These are phyloP conservation scores for Phytophthora citricola DNA, from an alignment of 352 stramenopile genomes.

Conservation along the genomic window DNA sequence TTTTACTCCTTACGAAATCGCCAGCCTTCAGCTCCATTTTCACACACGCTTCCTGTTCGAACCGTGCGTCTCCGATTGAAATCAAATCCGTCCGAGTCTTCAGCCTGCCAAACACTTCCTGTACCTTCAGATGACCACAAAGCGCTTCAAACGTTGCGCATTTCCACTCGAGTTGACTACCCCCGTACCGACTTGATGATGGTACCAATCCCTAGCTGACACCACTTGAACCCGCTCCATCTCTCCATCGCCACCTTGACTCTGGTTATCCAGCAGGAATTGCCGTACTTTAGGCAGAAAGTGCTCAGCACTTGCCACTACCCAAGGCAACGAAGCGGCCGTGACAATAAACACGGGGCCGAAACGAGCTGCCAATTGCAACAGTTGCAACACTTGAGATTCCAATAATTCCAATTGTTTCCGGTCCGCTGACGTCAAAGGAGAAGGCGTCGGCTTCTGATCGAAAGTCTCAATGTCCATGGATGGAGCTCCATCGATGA, in stretches of 20 bases:
- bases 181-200: slow-evolving; percentile 42
- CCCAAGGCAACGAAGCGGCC: slow-evolving; percentile 62
- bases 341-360: slow-evolving; percentile 73
- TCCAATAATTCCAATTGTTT: slow-evolving; percentile 45
- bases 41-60: slow-evolving; percentile 62
- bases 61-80: slow-evolving; percentile 63
- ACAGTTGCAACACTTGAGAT: slow-evolving; percentile 44
- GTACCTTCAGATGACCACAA: slow-evolving; percentile 54
- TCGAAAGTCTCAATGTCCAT: slow-evolving; percentile 34
- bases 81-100: slow-evolving; percentile 49
- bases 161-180: slow-evolving; percentile 62
- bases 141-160: slow-evolving; percentile 57
- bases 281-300: slow-evolving; percentile 57
- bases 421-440: slow-evolving; percentile 28
- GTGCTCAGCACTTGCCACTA: slow-evolving; percentile 44
- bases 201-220: slow-evolving; percentile 67
- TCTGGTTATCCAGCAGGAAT: slow-evolving; percentile 44
- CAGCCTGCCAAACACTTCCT: slow-evolving; percentile 38
- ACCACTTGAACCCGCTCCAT: slow-evolving; percentile 54
- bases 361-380: slow-evolving; percentile 45
- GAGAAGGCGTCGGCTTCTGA: neutral
- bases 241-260: slow-evolving; percentile 19
- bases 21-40: slow-evolving; percentile 45
- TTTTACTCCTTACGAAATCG: slow-evolving; percentile 51
- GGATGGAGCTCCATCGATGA: slow-evolving; percentile 40